Conservation (phyloP, 1,284 basidiomycete genomes). For the Takashimella koratensis region DNA sequence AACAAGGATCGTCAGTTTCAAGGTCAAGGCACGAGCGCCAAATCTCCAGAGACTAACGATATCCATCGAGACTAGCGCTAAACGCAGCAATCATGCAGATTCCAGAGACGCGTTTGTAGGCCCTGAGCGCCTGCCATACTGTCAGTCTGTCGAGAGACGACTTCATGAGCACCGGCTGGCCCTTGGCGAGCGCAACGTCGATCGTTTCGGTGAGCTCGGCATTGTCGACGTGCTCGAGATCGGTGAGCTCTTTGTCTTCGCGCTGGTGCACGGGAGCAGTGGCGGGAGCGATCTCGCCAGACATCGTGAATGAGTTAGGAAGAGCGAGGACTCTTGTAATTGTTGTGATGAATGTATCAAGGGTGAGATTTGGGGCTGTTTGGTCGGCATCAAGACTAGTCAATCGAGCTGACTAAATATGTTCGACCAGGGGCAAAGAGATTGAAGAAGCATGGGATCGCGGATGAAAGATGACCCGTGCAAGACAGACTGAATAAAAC, state of each 20-base stretch:
- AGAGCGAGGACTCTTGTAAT: not conserved
- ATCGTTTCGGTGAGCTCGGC: not conserved
- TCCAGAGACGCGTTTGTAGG: not conserved
- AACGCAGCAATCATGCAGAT: constrained; percentile 11
- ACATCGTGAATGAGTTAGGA: not conserved
- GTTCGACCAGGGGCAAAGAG: too few relatives aligned
- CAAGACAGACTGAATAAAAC: too few relatives aligned
- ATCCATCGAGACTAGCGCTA: constrained; percentile 18
- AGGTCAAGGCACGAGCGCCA: not conserved
- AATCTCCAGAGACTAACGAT: constrained; percentile 1
- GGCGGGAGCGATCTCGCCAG: not conserved
- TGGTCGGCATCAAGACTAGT: too few relatives aligned
- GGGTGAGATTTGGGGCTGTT: too few relatives aligned
- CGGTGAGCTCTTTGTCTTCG: not conserved
- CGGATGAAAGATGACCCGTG: not conserved
- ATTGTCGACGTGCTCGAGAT: not conserved
- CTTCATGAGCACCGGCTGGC: not conserved
- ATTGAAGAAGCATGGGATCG: too few relatives aligned
- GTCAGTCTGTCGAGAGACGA: constrained; percentile 1
- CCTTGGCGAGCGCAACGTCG: not conserved
- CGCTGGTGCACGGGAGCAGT: not conserved
- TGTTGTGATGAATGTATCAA: too few relatives aligned
- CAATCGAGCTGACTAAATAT: too few relatives aligned
- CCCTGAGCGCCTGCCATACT: constrained; percentile 5
- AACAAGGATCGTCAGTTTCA: not conserved